Percentiles rank a stretch among this genome's conserved stretches.
These are phyloP conservation scores for Moesziomyces sp. DNA, from an alignment of 1,284 basidiomycete species.

Conservation along the genomic window DNA sequence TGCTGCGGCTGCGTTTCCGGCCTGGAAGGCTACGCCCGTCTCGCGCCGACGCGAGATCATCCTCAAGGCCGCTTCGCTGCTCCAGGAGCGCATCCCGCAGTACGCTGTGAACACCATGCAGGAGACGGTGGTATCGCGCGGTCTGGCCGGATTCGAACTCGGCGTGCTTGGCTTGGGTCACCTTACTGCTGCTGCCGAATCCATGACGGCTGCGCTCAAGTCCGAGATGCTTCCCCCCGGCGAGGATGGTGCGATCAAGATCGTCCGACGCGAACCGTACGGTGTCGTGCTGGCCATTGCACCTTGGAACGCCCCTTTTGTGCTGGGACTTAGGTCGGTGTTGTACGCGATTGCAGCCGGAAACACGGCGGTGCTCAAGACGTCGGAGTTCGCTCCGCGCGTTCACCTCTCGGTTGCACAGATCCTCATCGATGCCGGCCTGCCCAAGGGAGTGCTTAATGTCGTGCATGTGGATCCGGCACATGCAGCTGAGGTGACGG, in stretches of 20 bases:
- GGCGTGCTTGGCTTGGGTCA: conserved; percentile 31
- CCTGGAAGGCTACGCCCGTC: conserved; percentile 44
- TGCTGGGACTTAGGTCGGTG: conserved; percentile 70
- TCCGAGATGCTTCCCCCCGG: conserved; percentile 35
- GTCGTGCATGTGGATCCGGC: conserved; percentile 73
- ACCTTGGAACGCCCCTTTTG: conserved; percentile 66
- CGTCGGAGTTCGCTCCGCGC: conserved; percentile 73
- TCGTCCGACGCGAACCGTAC: conserved; percentile 46
- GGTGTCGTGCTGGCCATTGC: conserved; percentile 49
- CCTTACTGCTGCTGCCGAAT: conserved; percentile 21
- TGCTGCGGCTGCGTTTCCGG: conserved; percentile 27
- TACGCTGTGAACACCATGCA: conserved; percentile 31
- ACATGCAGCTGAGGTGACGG: conserved; percentile 70
- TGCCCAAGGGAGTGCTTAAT: conserved; percentile 75
- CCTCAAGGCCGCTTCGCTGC: conserved; percentile 35
- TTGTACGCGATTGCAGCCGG: conserved; percentile 74
- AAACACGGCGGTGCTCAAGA: conserved; percentile 76
- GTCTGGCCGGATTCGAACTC: conserved; percentile 52
- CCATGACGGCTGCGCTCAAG: conserved; percentile 41
- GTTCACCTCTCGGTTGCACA: conserved; percentile 72
- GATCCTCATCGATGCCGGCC: conserved; percentile 71
- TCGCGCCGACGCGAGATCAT: conserved; percentile 43
- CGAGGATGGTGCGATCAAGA: conserved; percentile 36
- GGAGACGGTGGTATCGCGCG: conserved; percentile 42
- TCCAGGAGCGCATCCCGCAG: conserved; percentile 38